Conservation (phyloP, 106 monocot species). For the Allium cepa region DNA sequence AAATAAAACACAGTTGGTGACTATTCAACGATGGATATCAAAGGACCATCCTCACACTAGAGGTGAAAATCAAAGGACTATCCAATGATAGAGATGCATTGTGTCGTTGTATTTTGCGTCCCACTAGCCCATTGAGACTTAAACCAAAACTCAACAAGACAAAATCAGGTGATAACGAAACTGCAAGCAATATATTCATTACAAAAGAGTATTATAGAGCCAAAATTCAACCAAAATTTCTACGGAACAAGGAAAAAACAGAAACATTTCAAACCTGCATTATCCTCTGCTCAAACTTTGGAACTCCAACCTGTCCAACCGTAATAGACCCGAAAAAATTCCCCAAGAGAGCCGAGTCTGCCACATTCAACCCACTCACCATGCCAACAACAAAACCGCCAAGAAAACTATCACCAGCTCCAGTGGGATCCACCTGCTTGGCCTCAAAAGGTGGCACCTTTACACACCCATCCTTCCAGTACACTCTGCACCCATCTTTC, state of each 20-base stretch:
- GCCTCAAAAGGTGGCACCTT: constrained; percentile 53
- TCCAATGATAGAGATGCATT: too few relatives aligned
- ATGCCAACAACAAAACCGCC: constrained; percentile 66
- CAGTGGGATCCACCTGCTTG: constrained; percentile 73
- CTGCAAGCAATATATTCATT: too few relatives aligned
- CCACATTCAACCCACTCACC: constrained; percentile 47
- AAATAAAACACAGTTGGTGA: too few relatives aligned
- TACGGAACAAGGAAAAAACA: not conserved
- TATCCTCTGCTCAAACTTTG: constrained; percentile 49
- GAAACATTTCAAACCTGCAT: constrained; percentile 43
- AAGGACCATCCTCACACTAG: too few relatives aligned
- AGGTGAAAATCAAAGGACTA: too few relatives aligned
- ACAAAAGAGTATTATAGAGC: too few relatives aligned
- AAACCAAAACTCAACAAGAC: too few relatives aligned
- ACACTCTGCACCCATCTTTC: constrained; percentile 68
- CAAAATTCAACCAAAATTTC: too few relatives aligned
- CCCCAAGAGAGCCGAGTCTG: constrained; percentile 70
- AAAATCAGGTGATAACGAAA: too few relatives aligned
- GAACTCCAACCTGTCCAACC: constrained; percentile 75
- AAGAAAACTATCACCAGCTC: constrained; percentile 89
- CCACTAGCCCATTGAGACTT: too few relatives aligned
- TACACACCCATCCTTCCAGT: constrained; percentile 61
- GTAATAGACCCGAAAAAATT: constrained; percentile 87
- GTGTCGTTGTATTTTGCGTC: too few relatives aligned
- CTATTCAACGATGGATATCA: too few relatives aligned